Evolutionary conservation across 495 filamentous ascomycete genomes (phyloP), one percentile per base, ranked within the genome.

Genomic region (Neurospora tetraspora): DNA sequence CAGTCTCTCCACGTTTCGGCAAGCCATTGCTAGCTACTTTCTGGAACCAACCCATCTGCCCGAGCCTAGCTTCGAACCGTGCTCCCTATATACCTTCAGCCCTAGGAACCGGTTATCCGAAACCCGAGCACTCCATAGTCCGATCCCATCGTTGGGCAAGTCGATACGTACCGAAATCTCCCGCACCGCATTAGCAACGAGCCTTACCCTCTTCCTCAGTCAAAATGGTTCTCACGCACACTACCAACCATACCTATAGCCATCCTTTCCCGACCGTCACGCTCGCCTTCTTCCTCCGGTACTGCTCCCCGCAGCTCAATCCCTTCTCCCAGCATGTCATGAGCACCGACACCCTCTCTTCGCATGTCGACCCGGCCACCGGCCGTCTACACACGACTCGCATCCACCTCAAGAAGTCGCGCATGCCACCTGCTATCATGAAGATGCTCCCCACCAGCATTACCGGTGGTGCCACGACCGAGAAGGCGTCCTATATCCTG

Each of bases 241-340:
- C 94, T 79, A 93, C 90, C 80, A 88, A 87, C 80, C 96, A 92
- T 82, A 90, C 88, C 82, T 98, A 98, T 85, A 89, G 93, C 81
- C 97, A 97, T 82, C 90, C 92, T 76, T 96, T 96, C 82, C 91
- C 94, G 73, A 85, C 86, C 76, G 96, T 99, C 47, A 94, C 94
- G 10, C 91, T 99, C 74, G 96, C 96, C 83, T 99, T 97, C 88
- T 98, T 98, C 86, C 93, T 99, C 70, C 94, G 96, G 45, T 99
- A 99, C 82, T 96, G 96, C 75, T 85, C 83, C 23, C 84, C 85
- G 34, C 81, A 84, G 71, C 80, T 86, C 18, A 99, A 99, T 81
- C 96, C 96, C 12, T 98, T 97, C 83, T 91, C 92, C 73, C 92
- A 88, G 76, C 96, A 99, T 86, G 96, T 99, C 73, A 88, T 97